Evolutionary conservation across 306 rosid genomes (phyloP), one percentile per base, ranked within the genome.

Genomic region (Cicer pinnatifidum): DNA sequence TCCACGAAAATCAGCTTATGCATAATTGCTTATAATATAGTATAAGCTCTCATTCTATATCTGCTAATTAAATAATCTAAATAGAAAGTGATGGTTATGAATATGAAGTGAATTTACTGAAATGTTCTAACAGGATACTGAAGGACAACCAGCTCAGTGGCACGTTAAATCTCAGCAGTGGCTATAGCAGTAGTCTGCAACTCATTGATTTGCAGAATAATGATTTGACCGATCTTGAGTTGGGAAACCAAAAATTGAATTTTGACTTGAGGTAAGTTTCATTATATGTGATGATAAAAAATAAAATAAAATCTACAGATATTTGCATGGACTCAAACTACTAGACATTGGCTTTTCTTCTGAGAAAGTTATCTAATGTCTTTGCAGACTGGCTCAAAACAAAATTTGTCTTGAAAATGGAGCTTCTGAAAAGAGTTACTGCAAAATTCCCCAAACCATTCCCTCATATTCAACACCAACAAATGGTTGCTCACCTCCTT

Each of bases 331-430:
- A 56, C 66, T 77, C 64, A 48, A 71, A 46, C 59, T 47, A 60
- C 68, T 19, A 15, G 47, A 19, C 7, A 28, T 33, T 76, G 40
- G 43, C 23, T 66, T 72, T 58, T 43, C 52, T 82, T 69, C 73
- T 81, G 66, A 81, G 67, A 46, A 44, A 37, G 41, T 59, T 81
- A 60, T 75, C 53, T 58, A 44, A 63, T 37, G 53, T 7, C 75
- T 74, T 70, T 77, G 75, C 88, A 90, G 96, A 78, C 81, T 90
- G n/a, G 82, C 16, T 52, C 52, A 16, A 68, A 91, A 89, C 70
- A 70, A 66, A 19, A 7, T 85, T 69, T 91, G 97, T 78, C 38
- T 3, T 0, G 78, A 80, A 84, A 39, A 33, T 40, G 80, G 58
- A 13, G 75, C 33, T 69, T 43, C 54, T 52, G 7, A 39, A 1